Evolutionary conservation across 2,329 filamentous ascomycete genomes (phyloP), one percentile per base, ranked within the genome.

Genomic region (Neofusicoccum ribis): DNA sequence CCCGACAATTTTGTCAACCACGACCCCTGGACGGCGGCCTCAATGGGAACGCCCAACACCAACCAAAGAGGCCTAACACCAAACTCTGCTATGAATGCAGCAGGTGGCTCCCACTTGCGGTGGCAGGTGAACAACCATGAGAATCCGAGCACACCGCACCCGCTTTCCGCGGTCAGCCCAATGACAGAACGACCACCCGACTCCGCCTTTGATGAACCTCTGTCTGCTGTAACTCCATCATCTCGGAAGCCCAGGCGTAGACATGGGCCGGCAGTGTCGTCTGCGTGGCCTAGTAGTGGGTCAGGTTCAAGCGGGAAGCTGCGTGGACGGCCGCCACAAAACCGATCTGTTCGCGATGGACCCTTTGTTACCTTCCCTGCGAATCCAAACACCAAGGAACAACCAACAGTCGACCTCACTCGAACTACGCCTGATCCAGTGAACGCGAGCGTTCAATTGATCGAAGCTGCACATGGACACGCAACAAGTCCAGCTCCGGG

Each of bases 261-360:
- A 3, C 91, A 96, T 74, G 93, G 93, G 0, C 91, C 92, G 0
- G 92, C 91, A 6, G 92, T 97, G 0, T 97, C 93, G 0, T 97
- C 93, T 9, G 93, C 93, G 0, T 97, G 93, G 93, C 88, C 90
- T 64, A 87, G 87, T 68, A 86, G 85, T 66, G 86, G 86, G 15
- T 82, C 84, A 44, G 82, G 87, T 12, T 80, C 86, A 1, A 86
- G 84, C 4, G 89, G 89, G 1, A 96, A 93, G 75, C 83, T 90
- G 14, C 84, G 93, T 69, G 93, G 93, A 6, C 84, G 93, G 66
- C 93, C 93, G 47, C 91, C 92, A 0, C 90, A 88, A 64, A 91
- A 89, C 70, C 85, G 88, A 31, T 85, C 83, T n/a, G 83, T 84
- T 0, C 83, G 86, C 14, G 88, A 91, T 68, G 87, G 87, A 0